phyloP scores from a whole-genome alignment of 305 asterid genomes.

The Striga hermonthica region DNA sequence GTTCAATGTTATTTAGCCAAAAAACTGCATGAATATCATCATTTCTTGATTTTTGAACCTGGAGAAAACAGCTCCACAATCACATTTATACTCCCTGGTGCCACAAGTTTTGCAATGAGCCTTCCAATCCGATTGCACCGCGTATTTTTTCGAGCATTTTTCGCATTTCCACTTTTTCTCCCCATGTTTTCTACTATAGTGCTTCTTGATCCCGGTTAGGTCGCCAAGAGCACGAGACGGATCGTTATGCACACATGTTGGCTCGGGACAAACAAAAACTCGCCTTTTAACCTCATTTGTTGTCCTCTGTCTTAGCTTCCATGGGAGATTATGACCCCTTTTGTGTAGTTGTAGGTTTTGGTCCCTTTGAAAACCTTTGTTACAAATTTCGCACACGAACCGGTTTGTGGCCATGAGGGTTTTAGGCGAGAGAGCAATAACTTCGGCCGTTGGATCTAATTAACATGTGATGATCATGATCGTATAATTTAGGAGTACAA shows the following conservation, averaged over 20 bases:
- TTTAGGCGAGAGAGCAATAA: conserved; percentile 81
- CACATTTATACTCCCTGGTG: conserved; percentile 83
- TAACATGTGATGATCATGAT: too few relatives aligned
- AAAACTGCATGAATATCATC: too few relatives aligned
- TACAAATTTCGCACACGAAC: conserved; percentile 86
- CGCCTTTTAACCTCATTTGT: conserved; percentile 58
- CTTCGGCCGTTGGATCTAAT: conserved; percentile 46
- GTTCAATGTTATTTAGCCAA: too few relatives aligned
- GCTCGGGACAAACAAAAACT: conserved; percentile 85
- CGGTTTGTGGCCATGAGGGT: conserved; percentile 88
- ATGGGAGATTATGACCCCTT: conserved; percentile 87
- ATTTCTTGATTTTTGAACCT: conserved; percentile 40
- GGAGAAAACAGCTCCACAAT: conserved; percentile 94
- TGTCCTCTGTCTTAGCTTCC: conserved; percentile 80
- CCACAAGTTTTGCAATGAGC: conserved; percentile 94
- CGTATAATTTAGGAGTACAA: too few relatives aligned
- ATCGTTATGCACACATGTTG: conserved; percentile 74
- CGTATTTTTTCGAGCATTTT: conserved; percentile 81
- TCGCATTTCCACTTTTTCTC: conserved; percentile 95
- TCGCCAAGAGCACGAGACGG: conserved; percentile 83
- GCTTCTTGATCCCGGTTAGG: conserved; percentile 83
- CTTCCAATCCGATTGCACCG: conserved; percentile 92
- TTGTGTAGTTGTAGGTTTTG: conserved; percentile 87
- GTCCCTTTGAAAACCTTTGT: conserved; percentile 91
- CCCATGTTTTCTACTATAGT: conserved; percentile 73